Percentiles rank a stretch among this genome's conserved stretches.
Evolutionary conservation across 1,139 yeast genomes (phyloP).

Genomic region (Pichia sp.): DNA sequence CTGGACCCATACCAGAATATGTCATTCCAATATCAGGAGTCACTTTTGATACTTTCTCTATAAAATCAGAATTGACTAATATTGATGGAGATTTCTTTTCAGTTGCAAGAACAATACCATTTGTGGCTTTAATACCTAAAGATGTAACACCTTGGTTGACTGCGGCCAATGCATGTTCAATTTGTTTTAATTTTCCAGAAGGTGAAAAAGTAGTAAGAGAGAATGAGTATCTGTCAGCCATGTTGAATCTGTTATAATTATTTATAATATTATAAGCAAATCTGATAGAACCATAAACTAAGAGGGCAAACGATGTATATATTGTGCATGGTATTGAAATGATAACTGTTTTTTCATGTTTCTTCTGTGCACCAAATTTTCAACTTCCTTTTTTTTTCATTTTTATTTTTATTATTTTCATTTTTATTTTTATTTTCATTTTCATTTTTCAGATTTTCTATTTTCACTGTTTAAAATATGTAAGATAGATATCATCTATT

Average conservation of each 20-base stretch:
- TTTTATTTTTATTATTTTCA: background rate
- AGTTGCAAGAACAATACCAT: constrained; percentile 95
- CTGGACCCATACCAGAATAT: constrained; percentile 99
- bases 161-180: constrained; percentile 95
- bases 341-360: too few relatives aligned
- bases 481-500: too few relatives aligned
- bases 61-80: constrained; percentile 66
- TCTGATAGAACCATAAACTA: too few relatives aligned
- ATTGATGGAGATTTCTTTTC: constrained; percentile 85
- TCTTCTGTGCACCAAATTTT: too few relatives aligned
- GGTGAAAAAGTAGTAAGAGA: constrained; percentile 47
- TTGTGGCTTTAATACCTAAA: constrained; percentile 90
- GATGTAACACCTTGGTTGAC: constrained; percentile 98
- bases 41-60: constrained; percentile 72
- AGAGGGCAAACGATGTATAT: too few relatives aligned
- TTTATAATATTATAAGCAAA: too few relatives aligned
- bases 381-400: too few relatives aligned
- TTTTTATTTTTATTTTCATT: background rate
- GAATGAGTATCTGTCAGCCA: constrained; percentile 98
- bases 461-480: too few relatives aligned
- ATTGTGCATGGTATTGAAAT: too few relatives aligned
- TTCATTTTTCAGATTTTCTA: background rate
- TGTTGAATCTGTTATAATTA: constrained; percentile 23
- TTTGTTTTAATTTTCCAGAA: constrained; percentile 93
- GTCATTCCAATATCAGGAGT: constrained; percentile 97